A percentile compares a stretch with the other conserved stretches of the same genome.
Conservation (phyloP, 2,329 filamentous ascomycete species). For the Pseudogymnoascus sp. region DNA sequence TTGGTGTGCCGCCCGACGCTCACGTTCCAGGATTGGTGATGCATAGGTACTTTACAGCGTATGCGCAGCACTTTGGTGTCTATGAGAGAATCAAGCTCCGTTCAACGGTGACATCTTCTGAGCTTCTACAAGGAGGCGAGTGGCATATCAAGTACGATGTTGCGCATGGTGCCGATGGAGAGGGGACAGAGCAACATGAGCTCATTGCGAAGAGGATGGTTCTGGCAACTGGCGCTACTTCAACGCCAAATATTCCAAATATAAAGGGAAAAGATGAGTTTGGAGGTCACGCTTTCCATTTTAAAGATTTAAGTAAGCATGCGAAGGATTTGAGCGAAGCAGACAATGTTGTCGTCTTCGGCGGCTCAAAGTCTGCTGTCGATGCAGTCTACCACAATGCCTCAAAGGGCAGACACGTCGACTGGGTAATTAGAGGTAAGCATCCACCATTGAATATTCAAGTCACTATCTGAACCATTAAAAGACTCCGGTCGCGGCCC, state of each 20-base stretch:
- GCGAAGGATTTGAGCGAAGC: background rate
- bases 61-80: conserved; percentile 47
- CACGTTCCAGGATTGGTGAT: conserved; percentile 53
- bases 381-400: conserved; percentile 36
- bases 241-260: conserved; percentile 40
- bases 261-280: conserved; percentile 41
- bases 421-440: conserved; percentile 51
- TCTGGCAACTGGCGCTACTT: conserved; percentile 47
- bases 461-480: background rate
- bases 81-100: conserved; percentile 41
- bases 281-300: conserved; percentile 30
- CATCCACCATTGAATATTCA: background rate
- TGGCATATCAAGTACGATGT: background rate
- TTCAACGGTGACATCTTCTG: conserved; percentile 36
- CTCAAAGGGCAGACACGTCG: conserved; percentile 33
- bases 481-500: background rate
- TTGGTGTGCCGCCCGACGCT: conserved; percentile 33
- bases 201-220: conserved; percentile 35
- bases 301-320: background rate
- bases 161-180: background rate
- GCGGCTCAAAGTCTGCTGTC: conserved; percentile 32
- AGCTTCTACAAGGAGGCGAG: conserved; percentile 10
- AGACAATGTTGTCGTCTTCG: background rate
- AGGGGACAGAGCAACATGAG: background rate
- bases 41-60: conserved; percentile 50